Evolutionary conservation across 768 basidiomycete genomes (phyloP).

Genomic region (Auricularia cornea): DNA sequence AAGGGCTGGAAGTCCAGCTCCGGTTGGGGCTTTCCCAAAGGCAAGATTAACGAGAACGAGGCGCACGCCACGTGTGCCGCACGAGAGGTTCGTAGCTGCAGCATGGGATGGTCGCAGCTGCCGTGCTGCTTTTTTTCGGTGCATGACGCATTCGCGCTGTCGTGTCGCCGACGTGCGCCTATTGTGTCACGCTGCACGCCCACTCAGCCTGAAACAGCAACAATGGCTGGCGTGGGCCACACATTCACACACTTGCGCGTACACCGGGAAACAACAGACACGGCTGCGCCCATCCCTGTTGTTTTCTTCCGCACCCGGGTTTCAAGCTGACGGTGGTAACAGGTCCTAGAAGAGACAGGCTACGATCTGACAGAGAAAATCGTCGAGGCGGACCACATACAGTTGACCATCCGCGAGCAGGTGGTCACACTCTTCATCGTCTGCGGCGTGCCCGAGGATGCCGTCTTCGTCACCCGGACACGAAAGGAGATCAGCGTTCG

Average conservation of each 20-base stretch:
- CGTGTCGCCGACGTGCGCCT: background rate
- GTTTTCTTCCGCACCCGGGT: too few relatives aligned
- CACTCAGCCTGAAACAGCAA: too few relatives aligned
- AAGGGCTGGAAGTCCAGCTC: constrained; percentile 97
- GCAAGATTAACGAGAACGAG: constrained; percentile 98
- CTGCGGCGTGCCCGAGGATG: constrained; percentile 79
- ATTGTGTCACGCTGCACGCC: too few relatives aligned
- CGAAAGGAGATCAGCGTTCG: constrained; percentile 96
- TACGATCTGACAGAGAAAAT: constrained; percentile 74
- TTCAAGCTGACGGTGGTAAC: constrained; percentile 3
- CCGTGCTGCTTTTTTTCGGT: background rate
- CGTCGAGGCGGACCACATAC: constrained; percentile 60
- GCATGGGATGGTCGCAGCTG: background rate
- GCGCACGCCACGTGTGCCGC: constrained; percentile 75
- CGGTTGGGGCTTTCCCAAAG: constrained; percentile 98
- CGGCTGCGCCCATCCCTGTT: background rate
- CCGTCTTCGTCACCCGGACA: constrained; percentile 84
- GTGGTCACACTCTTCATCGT: constrained; percentile 87
- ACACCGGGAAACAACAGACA: too few relatives aligned
- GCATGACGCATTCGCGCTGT: too few relatives aligned
- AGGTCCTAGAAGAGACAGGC: constrained; percentile 97
- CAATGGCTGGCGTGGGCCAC: too few relatives aligned
- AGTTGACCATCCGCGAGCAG: constrained; percentile 84
- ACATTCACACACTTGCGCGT: too few relatives aligned
- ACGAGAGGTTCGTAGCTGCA: constrained; percentile 60